phyloP scores from a whole-genome alignment of 2,329 filamentous ascomycete genomes.

The Parascedosporium putredinis region DNA sequence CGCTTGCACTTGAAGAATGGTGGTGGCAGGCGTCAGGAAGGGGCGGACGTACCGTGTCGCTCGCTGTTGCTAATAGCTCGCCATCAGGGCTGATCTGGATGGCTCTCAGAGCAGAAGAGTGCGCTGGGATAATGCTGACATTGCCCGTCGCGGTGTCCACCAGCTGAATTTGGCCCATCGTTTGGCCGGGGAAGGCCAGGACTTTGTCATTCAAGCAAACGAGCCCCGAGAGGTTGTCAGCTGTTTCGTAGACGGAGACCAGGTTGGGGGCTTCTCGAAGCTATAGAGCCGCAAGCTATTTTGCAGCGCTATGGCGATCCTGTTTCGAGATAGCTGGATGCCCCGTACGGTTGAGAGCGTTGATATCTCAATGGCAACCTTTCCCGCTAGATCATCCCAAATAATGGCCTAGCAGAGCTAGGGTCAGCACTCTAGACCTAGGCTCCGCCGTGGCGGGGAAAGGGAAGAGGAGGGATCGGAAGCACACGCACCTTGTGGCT shows the following conservation, averaged over 20 bases:
- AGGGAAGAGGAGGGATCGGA: too few species aligned
- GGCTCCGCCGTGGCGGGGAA: background rate
- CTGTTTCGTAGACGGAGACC: slow-evolving; percentile 70
- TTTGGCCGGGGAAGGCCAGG: slow-evolving; percentile 80
- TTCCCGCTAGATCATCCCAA: slow-evolving; percentile 80
- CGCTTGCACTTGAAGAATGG: too few species aligned
- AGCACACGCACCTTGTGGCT: slow-evolving; percentile 59
- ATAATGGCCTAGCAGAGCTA: slow-evolving; percentile 76
- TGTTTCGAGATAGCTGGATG: slow-evolving; percentile 63
- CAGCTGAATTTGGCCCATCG: slow-evolving; percentile 77
- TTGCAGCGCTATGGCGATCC: slow-evolving; percentile 70
- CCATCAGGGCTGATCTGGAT: slow-evolving; percentile 73
- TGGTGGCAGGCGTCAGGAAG: background rate
- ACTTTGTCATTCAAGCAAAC: slow-evolving; percentile 65
- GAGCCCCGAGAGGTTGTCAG: slow-evolving; percentile 72
- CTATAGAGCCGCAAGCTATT: slow-evolving; percentile 75
- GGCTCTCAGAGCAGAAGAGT: slow-evolving; percentile 67
- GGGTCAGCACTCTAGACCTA: background rate
- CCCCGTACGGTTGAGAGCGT: slow-evolving; percentile 72
- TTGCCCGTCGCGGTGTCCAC: slow-evolving; percentile 68
- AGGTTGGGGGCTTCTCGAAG: slow-evolving; percentile 63
- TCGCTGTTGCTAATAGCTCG: slow-evolving; percentile 76
- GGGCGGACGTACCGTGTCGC: slow-evolving; percentile 45
- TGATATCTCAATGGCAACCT: slow-evolving; percentile 64
- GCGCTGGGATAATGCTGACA: slow-evolving; percentile 88